A percentile compares a stretch with the other conserved stretches of the same genome.
Conservation (phyloP, 768 basidiomycete species). For the Lyophyllum decastes region DNA sequence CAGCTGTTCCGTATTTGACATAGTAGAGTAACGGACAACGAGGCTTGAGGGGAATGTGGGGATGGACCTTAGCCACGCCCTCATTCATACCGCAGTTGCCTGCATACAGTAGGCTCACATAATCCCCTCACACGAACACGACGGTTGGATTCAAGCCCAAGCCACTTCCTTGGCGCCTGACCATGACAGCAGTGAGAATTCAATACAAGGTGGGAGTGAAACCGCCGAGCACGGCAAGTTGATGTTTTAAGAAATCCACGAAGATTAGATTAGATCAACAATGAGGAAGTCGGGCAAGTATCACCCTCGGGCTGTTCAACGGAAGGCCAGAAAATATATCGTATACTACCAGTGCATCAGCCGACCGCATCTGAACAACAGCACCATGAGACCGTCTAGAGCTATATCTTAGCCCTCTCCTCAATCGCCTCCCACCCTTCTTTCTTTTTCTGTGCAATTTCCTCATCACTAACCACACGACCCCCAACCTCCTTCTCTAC, state of each 20-base stretch:
- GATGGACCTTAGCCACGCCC: too few relatives aligned
- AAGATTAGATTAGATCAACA: not conserved
- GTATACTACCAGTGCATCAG: not conserved
- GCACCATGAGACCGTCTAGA: too few relatives aligned
- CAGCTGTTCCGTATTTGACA: not conserved
- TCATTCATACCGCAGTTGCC: too few relatives aligned
- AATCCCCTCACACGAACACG: too few relatives aligned
- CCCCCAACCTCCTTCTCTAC: conserved; percentile 63
- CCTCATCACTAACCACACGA: conserved; percentile 62
- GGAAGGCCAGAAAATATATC: not conserved
- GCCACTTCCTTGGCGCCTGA: not conserved
- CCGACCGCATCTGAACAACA: too few relatives aligned
- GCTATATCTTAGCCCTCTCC: conserved; percentile 5
- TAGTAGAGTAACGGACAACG: not conserved
- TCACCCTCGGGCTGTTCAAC: not conserved
- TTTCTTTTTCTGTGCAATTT: conserved; percentile 54
- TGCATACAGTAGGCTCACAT: too few relatives aligned
- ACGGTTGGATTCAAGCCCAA: too few relatives aligned
- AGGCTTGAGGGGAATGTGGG: not conserved
- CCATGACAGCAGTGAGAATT: too few relatives aligned
- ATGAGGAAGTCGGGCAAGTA: not conserved
- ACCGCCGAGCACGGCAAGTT: too few relatives aligned
- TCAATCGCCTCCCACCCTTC: conserved; percentile 2
- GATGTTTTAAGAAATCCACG: not conserved
- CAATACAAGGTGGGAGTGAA: too few relatives aligned